Conservation (phyloP, 139 green algal species). For the Volvox reticuliferus region DNA sequence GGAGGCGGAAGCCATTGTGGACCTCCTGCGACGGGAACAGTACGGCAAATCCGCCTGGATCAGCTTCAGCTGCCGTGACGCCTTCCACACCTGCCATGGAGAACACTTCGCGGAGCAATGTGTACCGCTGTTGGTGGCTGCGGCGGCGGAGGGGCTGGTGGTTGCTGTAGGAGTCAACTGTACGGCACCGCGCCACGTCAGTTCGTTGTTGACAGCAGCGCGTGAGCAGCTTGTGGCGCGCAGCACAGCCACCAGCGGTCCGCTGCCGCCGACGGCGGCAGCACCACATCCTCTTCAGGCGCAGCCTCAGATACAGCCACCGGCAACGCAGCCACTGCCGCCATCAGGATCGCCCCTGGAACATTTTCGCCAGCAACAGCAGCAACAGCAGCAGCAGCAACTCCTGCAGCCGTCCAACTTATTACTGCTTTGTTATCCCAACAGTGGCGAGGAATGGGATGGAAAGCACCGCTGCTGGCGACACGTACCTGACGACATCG, state of each 20-base stretch:
- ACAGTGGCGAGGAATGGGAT: constrained; percentile 58
- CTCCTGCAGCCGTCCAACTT: neutral
- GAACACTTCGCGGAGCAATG: constrained; percentile 45
- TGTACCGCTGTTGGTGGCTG: constrained; percentile 30
- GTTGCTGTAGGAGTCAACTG: constrained; percentile 60
- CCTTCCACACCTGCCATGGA: constrained; percentile 37
- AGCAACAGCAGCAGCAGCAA: neutral
- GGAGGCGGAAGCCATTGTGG: constrained; percentile 45
- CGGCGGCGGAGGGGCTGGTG: constrained; percentile 31
- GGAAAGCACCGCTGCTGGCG: constrained; percentile 46
- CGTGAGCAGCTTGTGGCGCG: neutral
- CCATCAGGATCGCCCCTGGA: too few relatives aligned
- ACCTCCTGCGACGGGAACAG: constrained; percentile 31
- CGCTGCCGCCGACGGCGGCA: neutral
- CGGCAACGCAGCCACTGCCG: too few relatives aligned
- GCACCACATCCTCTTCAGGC: too few relatives aligned
- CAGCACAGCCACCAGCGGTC: neutral
- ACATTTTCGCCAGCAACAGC: neutral
- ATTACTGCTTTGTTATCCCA: constrained; percentile 57
- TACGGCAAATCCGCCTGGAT: constrained; percentile 57
- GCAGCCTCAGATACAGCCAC: neutral
- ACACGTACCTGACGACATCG: neutral
- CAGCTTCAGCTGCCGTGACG: constrained; percentile 55
- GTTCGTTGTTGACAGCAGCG: constrained; percentile 23
- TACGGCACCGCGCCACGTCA: constrained; percentile 41